Evolutionary conservation across 768 basidiomycete genomes (phyloP), one percentile per base, ranked within the genome.

Genomic region (Lactifluus volemus): DNA sequence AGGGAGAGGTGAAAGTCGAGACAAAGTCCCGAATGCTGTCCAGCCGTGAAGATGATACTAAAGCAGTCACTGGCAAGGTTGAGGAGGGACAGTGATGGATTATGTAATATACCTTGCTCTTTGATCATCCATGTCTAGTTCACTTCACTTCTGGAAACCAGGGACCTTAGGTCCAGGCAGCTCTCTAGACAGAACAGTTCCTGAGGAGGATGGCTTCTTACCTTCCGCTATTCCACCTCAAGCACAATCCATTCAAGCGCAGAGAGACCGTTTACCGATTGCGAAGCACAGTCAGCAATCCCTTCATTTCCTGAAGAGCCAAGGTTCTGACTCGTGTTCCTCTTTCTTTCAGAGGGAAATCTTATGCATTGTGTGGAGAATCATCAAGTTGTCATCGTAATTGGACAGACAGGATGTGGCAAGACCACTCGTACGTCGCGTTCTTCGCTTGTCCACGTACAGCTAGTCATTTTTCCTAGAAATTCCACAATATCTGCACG

Each of bases 381-480:
- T 55, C 81, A 87, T 69, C 87, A 88, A 4, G 88, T 94, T 9
- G 79, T 86, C 2, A 91, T 98, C 53, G 85, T 98, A 5, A 89
- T 96, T 9, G 96, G 90, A 9, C 90, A 98, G 68, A 98, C 97
- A 0, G 97, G 97, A 3, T 97, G 91, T 60, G 97, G 97, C 49
- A 98, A 99, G 75, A 96, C 94, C 7, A 99, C 96, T 65, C 96
- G 94, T 96, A 65, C 71, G 89, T 49, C 19, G 78, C 34, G 48
- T 30, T 32, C 1, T 34, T 32, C 8, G 60, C 19, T 32, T 34
- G 29, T 59, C 29, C 8, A 36, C 17, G 39, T 21, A 44, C n/a
- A 17, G 25, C 32, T 12, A 29, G 8, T 39, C 9, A 36, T 61
- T 44, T 55, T 53, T 15, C 49, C 10, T 65, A 98, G 93, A 99